phyloP scores from a whole-genome alignment of 73 alveolate genomes.

The Paramecium sonneborni region DNA sequence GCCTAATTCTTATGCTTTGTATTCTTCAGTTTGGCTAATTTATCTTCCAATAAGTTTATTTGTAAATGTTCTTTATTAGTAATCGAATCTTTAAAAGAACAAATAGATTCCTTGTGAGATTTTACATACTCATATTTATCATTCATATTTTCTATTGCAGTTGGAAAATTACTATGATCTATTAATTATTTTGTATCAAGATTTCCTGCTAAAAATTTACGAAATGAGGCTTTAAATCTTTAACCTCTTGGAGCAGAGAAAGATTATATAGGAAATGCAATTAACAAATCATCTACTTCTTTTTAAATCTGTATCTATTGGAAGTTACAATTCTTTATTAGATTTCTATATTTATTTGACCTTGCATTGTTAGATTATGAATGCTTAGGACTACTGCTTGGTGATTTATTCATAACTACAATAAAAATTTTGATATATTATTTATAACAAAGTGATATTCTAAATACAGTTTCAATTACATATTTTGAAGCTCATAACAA shows the following conservation, averaged over 20 bases:
- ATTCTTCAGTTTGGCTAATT: neutral
- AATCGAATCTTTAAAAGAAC: neutral
- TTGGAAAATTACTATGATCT: neutral
- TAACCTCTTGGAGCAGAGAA: conserved; percentile 8
- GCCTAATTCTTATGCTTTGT: neutral
- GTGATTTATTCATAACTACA: conserved; percentile 17
- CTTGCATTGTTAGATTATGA: neutral
- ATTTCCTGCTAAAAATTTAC: neutral
- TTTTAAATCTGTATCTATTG: neutral
- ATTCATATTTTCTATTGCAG: neutral
- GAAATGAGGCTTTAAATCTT: neutral
- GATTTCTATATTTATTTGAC: neutral
- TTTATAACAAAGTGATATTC: neutral
- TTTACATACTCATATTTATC: neutral
- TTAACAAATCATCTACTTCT: neutral
- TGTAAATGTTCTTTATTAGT: neutral
- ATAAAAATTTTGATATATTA: neutral
- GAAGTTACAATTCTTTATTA: neutral
- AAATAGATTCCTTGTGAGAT: neutral
- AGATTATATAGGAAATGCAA: neutral
- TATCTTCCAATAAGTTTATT: neutral
- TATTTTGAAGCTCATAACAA: neutral
- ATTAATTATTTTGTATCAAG: neutral
- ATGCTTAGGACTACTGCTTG: conserved; percentile 8
- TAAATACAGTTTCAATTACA: neutral